phyloP scores from a whole-genome alignment of 805 yeast genomes.

The Wickerhamiella slavikovae region DNA sequence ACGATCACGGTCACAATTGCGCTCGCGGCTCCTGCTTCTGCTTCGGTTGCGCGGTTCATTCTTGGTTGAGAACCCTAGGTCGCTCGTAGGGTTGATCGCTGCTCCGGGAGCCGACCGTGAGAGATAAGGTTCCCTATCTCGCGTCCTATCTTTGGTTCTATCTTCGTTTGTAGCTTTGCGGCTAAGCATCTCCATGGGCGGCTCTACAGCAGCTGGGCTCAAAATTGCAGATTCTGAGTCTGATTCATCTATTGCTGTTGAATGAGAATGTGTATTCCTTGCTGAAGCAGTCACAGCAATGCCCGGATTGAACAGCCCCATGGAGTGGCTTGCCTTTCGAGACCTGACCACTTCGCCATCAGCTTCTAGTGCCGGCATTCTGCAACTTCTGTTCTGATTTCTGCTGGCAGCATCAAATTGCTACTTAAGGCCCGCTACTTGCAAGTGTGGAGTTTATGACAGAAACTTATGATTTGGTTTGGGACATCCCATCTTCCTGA shows the following conservation, averaged over 20 bases:
- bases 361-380: background rate
- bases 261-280: background rate
- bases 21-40: background rate
- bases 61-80: background rate
- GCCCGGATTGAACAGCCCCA: constrained; percentile 18
- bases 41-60: background rate
- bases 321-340: constrained; percentile 21
- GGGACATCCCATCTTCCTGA: too few species aligned
- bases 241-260: background rate
- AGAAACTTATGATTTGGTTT: too few species aligned
- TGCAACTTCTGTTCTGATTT: too few species aligned
- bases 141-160: too few species aligned
- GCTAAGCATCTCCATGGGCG: background rate
- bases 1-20: background rate
- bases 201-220: background rate
- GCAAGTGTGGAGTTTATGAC: too few species aligned
- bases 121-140: too few species aligned
- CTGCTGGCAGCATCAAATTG: too few species aligned
- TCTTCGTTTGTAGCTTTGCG: background rate
- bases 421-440: too few species aligned
- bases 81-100: background rate
- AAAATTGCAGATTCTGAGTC: background rate
- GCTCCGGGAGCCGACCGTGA: background rate
- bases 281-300: background rate
- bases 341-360: background rate